Percentiles rank a stretch among this genome's conserved stretches.
Evolutionary conservation across 108 stramenopile genomes (phyloP).

Genomic region (Cyclotella atomus): DNA sequence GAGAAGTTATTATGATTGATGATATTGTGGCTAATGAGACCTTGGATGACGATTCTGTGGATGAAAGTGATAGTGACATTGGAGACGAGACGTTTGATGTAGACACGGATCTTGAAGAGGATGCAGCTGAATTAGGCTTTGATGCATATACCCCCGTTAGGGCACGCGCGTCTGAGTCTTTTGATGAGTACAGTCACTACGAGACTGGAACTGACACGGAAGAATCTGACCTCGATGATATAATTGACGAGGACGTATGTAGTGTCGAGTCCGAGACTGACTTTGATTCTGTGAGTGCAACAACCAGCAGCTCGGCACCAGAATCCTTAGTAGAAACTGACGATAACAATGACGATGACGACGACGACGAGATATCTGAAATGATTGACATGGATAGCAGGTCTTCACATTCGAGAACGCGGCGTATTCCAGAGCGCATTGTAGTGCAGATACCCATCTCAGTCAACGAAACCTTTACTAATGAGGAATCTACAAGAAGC

Average conservation of each 20-base stretch:
- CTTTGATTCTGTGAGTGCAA: slow-evolving; percentile 8
- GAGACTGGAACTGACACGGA: not conserved
- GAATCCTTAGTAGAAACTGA: not conserved
- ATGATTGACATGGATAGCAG: not conserved
- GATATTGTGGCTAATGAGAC: not conserved
- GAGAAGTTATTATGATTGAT: not conserved
- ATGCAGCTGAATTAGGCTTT: not conserved
- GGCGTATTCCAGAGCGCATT: too few relatives aligned
- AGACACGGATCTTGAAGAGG: not conserved
- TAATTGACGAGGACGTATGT: not conserved
- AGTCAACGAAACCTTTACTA: too few relatives aligned
- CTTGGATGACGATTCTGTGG: not conserved
- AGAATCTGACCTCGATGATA: not conserved
- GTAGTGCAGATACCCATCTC: too few relatives aligned
- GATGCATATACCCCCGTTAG: not conserved
- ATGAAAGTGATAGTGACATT: not conserved
- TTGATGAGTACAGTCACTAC: not conserved
- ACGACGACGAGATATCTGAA: not conserved
- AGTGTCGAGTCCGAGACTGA: not conserved
- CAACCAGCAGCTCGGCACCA: slow-evolving; percentile 1
- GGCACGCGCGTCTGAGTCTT: not conserved
- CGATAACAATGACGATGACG: not conserved
- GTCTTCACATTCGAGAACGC: too few relatives aligned
- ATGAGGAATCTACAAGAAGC: too few relatives aligned
- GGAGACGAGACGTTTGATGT: not conserved